Evolutionary conservation across 1,284 basidiomycete genomes (phyloP).

Genomic region (Omphalotus olearius): DNA sequence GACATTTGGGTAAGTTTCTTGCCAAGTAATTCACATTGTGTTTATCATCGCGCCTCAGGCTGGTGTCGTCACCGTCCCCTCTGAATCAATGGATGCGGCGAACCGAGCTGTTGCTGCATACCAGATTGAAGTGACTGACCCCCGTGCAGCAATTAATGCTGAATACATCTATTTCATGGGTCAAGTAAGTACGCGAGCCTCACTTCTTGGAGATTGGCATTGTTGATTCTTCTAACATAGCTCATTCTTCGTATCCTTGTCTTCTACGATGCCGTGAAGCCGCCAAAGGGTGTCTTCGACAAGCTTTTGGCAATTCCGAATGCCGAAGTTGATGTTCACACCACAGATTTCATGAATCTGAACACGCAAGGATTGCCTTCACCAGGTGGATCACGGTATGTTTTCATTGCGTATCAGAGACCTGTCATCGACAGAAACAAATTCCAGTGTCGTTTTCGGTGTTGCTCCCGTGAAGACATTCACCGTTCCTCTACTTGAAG

Average conservation of each 20-base stretch:
- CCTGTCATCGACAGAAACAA: too few species aligned
- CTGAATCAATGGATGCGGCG: too few species aligned
- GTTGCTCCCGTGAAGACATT: neutral
- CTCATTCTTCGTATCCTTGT: neutral
- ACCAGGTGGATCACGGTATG: conserved; percentile 11
- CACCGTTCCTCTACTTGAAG: neutral
- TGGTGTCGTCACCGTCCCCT: too few species aligned
- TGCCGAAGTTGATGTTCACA: conserved; percentile 25
- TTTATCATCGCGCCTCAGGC: too few species aligned
- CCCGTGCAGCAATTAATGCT: too few species aligned
- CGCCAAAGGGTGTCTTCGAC: conserved; percentile 40
- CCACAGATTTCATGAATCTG: conserved; percentile 27
- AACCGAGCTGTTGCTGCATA: too few species aligned
- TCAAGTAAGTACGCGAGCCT: too few species aligned
- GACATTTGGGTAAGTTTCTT: conserved; percentile 50
- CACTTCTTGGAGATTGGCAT: too few species aligned
- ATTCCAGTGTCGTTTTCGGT: neutral
- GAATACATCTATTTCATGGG: too few species aligned
- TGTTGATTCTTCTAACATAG: too few species aligned
- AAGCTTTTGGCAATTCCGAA: conserved; percentile 32
- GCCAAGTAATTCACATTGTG: too few species aligned
- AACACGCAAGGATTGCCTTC: conserved; percentile 34
- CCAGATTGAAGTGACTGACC: too few species aligned
- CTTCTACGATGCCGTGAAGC: conserved; percentile 40
- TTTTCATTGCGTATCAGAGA: neutral